Conservation (phyloP, 805 yeast species). For the Hanseniaspora hatyaiensis region DNA sequence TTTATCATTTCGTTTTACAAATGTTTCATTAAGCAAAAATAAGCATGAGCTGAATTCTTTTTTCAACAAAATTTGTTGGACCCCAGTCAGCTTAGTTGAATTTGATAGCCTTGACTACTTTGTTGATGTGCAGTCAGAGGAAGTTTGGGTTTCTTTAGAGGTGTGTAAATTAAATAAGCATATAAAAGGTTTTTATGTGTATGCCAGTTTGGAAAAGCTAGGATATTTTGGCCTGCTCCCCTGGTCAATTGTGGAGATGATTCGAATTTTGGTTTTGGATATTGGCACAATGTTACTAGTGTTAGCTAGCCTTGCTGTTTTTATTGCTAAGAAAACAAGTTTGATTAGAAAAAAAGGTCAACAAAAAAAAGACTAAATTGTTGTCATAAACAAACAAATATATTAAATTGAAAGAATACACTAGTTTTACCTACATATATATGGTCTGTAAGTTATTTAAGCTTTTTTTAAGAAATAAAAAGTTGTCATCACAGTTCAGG, state of each 20-base stretch:
- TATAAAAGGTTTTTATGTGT: background rate
- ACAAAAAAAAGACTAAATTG: background rate
- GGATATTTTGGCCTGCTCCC: background rate
- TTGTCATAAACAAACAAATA: no score
- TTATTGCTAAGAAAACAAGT: background rate
- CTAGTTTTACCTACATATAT: no score
- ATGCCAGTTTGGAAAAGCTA: slow-evolving; percentile 6
- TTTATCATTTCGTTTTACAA: background rate
- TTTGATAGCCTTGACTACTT: background rate
- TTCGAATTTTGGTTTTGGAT: background rate
- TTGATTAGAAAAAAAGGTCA: no score
- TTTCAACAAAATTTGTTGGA: slow-evolving; percentile 12
- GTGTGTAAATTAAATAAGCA: background rate
- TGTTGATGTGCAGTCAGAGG: background rate
- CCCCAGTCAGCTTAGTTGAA: slow-evolving; percentile 5
- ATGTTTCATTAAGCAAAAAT: background rate
- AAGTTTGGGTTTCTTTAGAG: background rate
- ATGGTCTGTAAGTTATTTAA: no score
- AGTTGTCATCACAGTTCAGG: slow-evolving; percentile 29
- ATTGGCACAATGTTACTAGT: background rate
- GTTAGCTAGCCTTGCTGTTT: background rate
- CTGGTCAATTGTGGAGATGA: slow-evolving; percentile 1
- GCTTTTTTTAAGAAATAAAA: no score
- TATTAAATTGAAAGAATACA: no score
- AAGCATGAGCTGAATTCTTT: background rate